Evolutionary conservation across 2,329 filamentous ascomycete species (phyloP).

Genomic region (Akanthomyces muscarius): DNA sequence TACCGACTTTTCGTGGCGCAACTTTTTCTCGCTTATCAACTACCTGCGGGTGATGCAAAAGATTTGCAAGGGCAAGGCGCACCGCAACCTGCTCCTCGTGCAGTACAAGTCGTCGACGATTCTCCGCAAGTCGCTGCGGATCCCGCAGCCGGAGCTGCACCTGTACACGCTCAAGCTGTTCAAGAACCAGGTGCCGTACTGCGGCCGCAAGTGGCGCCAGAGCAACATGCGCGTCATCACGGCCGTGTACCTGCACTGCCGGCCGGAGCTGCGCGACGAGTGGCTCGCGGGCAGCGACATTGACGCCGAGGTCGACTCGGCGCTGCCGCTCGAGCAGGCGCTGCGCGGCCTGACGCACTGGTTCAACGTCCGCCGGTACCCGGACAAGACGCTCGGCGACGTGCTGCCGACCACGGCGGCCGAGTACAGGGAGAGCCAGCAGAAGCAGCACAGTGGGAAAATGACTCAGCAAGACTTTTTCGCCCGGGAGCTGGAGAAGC

Average conservation of each 20-base stretch:
- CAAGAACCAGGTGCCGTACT: slow-evolving; percentile 98
- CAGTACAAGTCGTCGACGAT: slow-evolving; percentile 94
- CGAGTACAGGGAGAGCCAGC: slow-evolving; percentile 40
- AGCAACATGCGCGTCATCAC: slow-evolving; percentile 99
- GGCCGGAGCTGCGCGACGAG: slow-evolving; percentile 88
- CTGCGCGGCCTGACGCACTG: slow-evolving; percentile 87
- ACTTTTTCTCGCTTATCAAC: slow-evolving; percentile 94
- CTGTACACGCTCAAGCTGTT: slow-evolving; percentile 97
- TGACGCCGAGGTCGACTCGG: slow-evolving; percentile 90
- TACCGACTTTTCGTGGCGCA: slow-evolving; percentile 85
- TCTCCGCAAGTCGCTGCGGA: slow-evolving; percentile 83
- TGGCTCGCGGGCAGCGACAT: slow-evolving; percentile 91
- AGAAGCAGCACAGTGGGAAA: background rate
- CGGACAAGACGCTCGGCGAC: slow-evolving; percentile 66
- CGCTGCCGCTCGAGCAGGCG: slow-evolving; percentile 86
- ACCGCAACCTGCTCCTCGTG: slow-evolving; percentile 88
- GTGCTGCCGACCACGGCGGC: slow-evolving; percentile 55
- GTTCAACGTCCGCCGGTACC: slow-evolving; percentile 83
- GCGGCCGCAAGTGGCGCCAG: slow-evolving; percentile 96
- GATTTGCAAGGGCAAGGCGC: slow-evolving; percentile 91
- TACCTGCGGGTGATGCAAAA: slow-evolving; percentile 96
- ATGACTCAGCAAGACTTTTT: slow-evolving; percentile 68
- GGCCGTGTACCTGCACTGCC: slow-evolving; percentile 88
- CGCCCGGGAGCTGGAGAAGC: slow-evolving; percentile 68
- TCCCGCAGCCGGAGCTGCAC: slow-evolving; percentile 80